Conservation (phyloP, 148 eudicot species). For the Rhododendron williamsianum region DNA sequence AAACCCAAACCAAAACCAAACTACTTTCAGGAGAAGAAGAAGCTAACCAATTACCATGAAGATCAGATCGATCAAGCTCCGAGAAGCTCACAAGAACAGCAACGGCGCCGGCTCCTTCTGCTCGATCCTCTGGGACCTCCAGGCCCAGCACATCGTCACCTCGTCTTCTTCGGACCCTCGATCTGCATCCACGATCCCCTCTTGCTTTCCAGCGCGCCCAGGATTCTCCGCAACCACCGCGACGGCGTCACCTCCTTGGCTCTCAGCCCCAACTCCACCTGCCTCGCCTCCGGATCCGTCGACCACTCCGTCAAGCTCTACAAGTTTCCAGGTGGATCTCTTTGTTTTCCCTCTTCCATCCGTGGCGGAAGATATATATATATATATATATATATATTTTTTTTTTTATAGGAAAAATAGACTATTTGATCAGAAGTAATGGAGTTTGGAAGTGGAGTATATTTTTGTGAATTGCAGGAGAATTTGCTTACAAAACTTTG, state of each 20-base stretch:
- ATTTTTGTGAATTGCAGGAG: neutral
- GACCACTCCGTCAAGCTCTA: constrained; percentile 88
- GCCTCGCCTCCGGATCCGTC: constrained; percentile 86
- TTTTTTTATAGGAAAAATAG: neutral
- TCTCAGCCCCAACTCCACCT: constrained; percentile 84
- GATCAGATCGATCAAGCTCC: constrained; percentile 51
- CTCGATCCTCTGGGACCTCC: constrained; percentile 63
- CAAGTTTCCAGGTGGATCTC: constrained; percentile 66
- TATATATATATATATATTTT: neutral
- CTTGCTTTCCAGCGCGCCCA: constrained; percentile 37
- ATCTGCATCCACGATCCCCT: constrained; percentile 63
- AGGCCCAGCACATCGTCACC: constrained; percentile 65
- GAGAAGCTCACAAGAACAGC: constrained; percentile 51
- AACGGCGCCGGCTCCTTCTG: constrained; percentile 32
- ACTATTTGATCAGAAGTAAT: neutral
- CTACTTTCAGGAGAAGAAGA: neutral
- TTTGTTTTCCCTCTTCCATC: neutral
- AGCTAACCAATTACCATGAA: constrained; percentile 30
- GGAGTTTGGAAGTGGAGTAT: neutral
- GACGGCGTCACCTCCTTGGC: constrained; percentile 86
- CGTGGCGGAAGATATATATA: neutral
- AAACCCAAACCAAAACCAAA: neutral
- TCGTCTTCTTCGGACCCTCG: constrained; percentile 57
- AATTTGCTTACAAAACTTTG: neutral
- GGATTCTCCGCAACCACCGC: constrained; percentile 49